A percentile compares a stretch with the other conserved stretches of the same genome.
Conservation (phyloP, 2,329 filamentous ascomycete genomes). For the Aspergillus persii region DNA sequence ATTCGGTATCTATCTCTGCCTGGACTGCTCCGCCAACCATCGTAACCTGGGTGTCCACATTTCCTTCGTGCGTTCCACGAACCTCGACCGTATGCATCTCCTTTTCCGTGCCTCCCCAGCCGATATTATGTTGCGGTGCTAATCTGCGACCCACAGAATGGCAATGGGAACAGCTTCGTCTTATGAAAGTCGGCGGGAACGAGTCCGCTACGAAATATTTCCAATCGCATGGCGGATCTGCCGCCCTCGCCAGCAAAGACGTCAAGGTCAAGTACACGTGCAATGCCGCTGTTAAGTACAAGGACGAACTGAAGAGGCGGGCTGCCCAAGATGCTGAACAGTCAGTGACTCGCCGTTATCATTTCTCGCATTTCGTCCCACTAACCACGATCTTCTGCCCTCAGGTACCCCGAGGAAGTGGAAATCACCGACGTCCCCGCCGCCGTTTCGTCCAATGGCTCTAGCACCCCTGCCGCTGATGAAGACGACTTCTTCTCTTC, state of each 20-base stretch:
- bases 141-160: slow-evolving; percentile 60
- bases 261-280: slow-evolving; percentile 96
- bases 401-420: slow-evolving; percentile 79
- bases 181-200: slow-evolving; percentile 98
- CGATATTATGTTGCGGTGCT: slow-evolving; percentile 14
- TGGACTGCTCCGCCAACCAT: slow-evolving; percentile 96
- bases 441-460: slow-evolving; percentile 60
- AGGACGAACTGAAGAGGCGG: slow-evolving; percentile 88
- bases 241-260: slow-evolving; percentile 93
- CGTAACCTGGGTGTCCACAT: slow-evolving; percentile 98
- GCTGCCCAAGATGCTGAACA: slow-evolving; percentile 79
- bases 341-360: slow-evolving; percentile 52
- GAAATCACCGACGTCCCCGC: slow-evolving; percentile 71
- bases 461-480: slow-evolving; percentile 76
- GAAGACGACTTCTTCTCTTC: slow-evolving; percentile 98
- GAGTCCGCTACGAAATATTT: slow-evolving; percentile 98
- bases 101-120: neutral
- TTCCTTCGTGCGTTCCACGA: slow-evolving; percentile 97
- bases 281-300: slow-evolving; percentile 92
- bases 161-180: slow-evolving; percentile 97
- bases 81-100: slow-evolving; percentile 82
- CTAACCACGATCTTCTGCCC: slow-evolving; percentile 11
- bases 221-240: slow-evolving; percentile 90
- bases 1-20: slow-evolving; percentile 94
- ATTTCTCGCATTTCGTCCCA: neutral